These are phyloP conservation scores for Cyanodermella asteris DNA, from an alignment of 2,329 filamentous ascomycete species.

Conservation along the genomic window DNA sequence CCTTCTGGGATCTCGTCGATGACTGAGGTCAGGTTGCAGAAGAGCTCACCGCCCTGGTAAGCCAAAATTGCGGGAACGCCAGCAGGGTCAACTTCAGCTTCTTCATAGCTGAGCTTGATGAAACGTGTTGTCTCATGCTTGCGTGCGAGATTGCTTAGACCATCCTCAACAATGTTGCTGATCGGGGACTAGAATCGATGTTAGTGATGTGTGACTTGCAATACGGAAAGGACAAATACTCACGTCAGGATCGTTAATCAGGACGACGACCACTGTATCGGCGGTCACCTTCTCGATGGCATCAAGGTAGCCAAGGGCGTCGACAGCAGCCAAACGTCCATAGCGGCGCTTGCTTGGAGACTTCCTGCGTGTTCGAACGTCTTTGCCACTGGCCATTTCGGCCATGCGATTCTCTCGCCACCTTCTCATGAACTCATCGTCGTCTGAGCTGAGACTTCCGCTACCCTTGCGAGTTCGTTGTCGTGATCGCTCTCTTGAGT, in stretches of 20 bases:
- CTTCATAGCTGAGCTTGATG: constrained; percentile 72
- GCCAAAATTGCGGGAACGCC: constrained; percentile 73
- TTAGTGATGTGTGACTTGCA: neutral
- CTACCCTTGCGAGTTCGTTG: constrained; percentile 7
- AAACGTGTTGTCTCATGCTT: constrained; percentile 56
- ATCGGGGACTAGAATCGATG: constrained; percentile 42
- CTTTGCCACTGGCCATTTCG: constrained; percentile 45
- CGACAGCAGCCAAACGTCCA: constrained; percentile 61
- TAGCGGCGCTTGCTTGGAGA: constrained; percentile 61
- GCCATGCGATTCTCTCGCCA: constrained; percentile 66
- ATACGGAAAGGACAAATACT: constrained; percentile 12
- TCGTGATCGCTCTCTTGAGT: constrained; percentile 8
- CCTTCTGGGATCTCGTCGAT: constrained; percentile 59
- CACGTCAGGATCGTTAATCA: constrained; percentile 78
- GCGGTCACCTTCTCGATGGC: constrained; percentile 74
- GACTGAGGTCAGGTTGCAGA: constrained; percentile 72
- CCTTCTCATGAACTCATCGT: constrained; percentile 55
- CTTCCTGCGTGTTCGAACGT: constrained; percentile 41
- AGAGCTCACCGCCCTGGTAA: constrained; percentile 75
- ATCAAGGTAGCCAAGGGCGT: constrained; percentile 83
- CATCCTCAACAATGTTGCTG: constrained; percentile 57
- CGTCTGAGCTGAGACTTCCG: constrained; percentile 17
- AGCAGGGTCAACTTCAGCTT: constrained; percentile 83
- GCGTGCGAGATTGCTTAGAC: constrained; percentile 51
- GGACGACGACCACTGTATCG: constrained; percentile 74